These are phyloP conservation scores for Botrytis aclada DNA, from an alignment of 2,329 filamentous ascomycete species.

Conservation along the genomic window DNA sequence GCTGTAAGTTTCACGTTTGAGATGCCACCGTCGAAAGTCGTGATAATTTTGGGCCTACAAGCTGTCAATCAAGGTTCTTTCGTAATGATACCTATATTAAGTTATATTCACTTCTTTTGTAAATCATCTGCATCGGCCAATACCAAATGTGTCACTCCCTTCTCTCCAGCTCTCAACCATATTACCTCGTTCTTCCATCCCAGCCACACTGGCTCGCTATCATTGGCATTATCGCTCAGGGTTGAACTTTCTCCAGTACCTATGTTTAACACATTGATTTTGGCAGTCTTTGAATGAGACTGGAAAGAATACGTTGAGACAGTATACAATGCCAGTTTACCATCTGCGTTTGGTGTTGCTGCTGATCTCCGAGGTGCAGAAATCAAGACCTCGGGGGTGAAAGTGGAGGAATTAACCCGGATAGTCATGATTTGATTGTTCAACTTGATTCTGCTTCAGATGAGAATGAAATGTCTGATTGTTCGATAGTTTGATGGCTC, in stretches of 20 bases:
- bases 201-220: slow-evolving; percentile 75
- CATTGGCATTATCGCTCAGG: slow-evolving; percentile 61
- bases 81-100: background rate
- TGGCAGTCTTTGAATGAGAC: slow-evolving; percentile 63
- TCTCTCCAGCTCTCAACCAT: slow-evolving; percentile 51
- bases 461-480: background rate
- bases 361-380: slow-evolving; percentile 57
- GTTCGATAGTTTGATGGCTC: background rate
- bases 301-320: slow-evolving; percentile 79
- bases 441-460: background rate
- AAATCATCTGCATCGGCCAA: slow-evolving; percentile 32
- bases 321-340: slow-evolving; percentile 63
- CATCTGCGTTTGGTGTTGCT: slow-evolving; percentile 66
- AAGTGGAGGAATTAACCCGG: slow-evolving; percentile 63
- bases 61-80: slow-evolving; percentile 12
- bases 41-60: slow-evolving; percentile 45
- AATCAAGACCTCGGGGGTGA: slow-evolving; percentile 75
- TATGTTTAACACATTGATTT: slow-evolving; percentile 70
- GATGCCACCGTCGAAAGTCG: slow-evolving; percentile 50
- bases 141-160: slow-evolving; percentile 39
- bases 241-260: slow-evolving; percentile 61
- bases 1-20: slow-evolving; percentile 57
- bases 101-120: slow-evolving; percentile 30
- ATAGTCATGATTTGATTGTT: slow-evolving; percentile 49
- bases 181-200: slow-evolving; percentile 34